Percentiles rank a stretch among this genome's conserved stretches.
These are phyloP conservation scores for Linum tenue DNA, from an alignment of 345 rosid genomes.

Conservation along the genomic window DNA sequence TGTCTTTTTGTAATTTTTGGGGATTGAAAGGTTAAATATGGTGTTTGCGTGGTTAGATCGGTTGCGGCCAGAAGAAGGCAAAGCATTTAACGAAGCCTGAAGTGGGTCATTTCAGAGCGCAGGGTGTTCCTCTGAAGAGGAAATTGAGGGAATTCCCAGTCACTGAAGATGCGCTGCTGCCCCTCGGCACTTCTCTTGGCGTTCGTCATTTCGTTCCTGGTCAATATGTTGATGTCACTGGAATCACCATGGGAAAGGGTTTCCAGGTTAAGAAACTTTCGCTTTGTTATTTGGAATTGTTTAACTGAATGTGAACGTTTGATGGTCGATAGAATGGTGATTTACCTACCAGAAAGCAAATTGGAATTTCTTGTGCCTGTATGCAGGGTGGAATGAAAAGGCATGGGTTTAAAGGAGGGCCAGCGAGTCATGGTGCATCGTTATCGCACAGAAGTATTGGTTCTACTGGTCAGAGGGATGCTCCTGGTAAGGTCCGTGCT, in stretches of 20 bases:
- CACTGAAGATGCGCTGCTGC: constrained; percentile 84
- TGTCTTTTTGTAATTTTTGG: not conserved
- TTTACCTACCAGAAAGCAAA: not conserved
- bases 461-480: constrained; percentile 96
- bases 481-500: constrained; percentile 69
- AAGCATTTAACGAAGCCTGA: constrained; percentile 89
- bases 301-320: no score
- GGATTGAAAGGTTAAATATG: not conserved
- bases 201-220: constrained; percentile 94
- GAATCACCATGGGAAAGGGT: constrained; percentile 91
- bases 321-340: not conserved
- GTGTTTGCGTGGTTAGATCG: constrained; percentile 59
- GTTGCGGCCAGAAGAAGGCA: constrained; percentile 88
- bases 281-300: not conserved
- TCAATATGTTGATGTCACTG: constrained; percentile 72
- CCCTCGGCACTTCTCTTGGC: constrained; percentile 59
- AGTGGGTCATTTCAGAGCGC: constrained; percentile 96
- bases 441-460: constrained; percentile 64
- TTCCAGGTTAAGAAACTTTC: constrained; percentile 47
- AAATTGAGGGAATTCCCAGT: constrained; percentile 90
- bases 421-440: constrained; percentile 82
- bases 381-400: constrained; percentile 87
- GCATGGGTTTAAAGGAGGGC: constrained; percentile 42
- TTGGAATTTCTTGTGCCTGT: constrained; percentile 10
- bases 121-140: constrained; percentile 85